Conservation (phyloP, 768 basidiomycete species). For the Leccinum uliginosum region DNA sequence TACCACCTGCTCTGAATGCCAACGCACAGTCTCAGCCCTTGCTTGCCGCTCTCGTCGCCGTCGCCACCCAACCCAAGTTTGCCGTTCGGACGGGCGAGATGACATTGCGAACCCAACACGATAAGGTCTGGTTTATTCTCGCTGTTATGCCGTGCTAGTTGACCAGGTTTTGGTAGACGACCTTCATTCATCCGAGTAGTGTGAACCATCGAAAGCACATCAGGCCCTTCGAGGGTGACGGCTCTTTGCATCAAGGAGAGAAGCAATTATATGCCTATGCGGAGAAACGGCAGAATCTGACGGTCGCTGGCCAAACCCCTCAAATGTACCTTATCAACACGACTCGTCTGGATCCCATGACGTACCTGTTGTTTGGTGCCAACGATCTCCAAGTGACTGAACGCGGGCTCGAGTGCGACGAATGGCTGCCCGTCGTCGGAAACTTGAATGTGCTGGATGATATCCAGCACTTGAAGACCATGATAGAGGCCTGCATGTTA, state of each 20-base stretch:
- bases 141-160: constrained; percentile 6
- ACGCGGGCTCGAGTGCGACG: constrained; percentile 80
- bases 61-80: constrained; percentile 88
- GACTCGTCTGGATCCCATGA: constrained; percentile 82
- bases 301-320: constrained; percentile 39
- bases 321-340: constrained; percentile 76
- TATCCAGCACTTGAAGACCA: constrained; percentile 71
- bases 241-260: constrained; percentile 34
- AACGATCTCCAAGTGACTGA: constrained; percentile 67
- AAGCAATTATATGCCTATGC: constrained; percentile 78
- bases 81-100: constrained; percentile 70
- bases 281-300: constrained; percentile 80
- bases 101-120: constrained; percentile 67
- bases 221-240: constrained; percentile 17
- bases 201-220: constrained; percentile 70
- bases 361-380: constrained; percentile 89
- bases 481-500: constrained; percentile 81
- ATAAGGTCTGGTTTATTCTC: constrained; percentile 57
- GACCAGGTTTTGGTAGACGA: constrained; percentile 40
- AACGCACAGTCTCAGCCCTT: constrained; percentile 75
- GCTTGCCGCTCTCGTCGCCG: constrained; percentile 77
- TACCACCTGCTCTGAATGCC: constrained; percentile 65
- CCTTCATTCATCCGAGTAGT: constrained; percentile 80
- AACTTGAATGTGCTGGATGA: constrained; percentile 73
- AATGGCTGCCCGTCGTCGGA: constrained; percentile 83